Base-by-base conservation (phyloP, 306 rosid species). In the Hippophae rhamnoides region DNA sequence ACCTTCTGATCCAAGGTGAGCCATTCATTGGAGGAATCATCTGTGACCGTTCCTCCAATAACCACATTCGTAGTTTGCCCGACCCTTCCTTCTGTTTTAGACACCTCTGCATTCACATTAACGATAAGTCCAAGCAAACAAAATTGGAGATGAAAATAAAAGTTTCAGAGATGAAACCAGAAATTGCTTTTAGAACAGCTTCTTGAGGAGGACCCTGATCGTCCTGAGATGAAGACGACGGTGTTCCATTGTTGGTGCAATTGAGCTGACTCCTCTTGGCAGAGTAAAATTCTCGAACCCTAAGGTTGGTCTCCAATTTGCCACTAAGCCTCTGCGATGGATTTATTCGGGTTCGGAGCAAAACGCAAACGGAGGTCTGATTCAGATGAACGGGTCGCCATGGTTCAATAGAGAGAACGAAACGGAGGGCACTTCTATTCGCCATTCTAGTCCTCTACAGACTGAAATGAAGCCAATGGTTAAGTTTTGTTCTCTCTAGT, bases 21-120 rank as follows among this genome's bases (percentile, higher is more conserved):
- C 99, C 99, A 93, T 76, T 88, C 99, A 60, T 80, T 77, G 13
- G 97, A 68, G 56, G 95, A 82, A 70, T 93, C 95, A 70, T 84
- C 96, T 0, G 99, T 63, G 45, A 93, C 99, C 3, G 99, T 93
- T 47, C 99, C 99, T 52, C 99, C 97, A 69, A 93, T 74, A 26
- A 93, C 95, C 85, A 93, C 90, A 62, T 93, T 93, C 18, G 99
- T 93, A 38, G 99, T 93, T 60, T 88, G 94, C 13, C 99, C 97
- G 64, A 88, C 88, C 72, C 99, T 93, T 47, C 99, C 99, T 82
- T 93, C 97, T 3, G 95, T 79, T 76, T 78, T 93, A 10, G 99
- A 93, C 62, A 93, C 94, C 97, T 93, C 99, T 88, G 46, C 9
- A 27, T 7, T 76, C 41, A 57, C 40, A 55, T 41, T 47, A 50